Evolutionary conservation across 495 filamentous ascomycete genomes (phyloP).

Genomic region (Niebla homalea): DNA sequence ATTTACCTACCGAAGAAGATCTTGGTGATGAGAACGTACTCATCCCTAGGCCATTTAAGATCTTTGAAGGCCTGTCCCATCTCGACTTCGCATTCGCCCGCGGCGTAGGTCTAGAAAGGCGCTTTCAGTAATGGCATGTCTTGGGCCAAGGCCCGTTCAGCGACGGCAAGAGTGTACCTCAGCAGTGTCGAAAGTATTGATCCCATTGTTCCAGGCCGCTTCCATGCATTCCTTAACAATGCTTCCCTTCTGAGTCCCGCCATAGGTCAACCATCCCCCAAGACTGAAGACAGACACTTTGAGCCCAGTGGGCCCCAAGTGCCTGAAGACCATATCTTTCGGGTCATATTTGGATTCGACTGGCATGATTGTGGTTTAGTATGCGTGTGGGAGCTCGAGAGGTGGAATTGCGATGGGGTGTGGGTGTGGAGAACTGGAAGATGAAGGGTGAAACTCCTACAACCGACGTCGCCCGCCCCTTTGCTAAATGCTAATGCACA

Average conservation of each 20-base stretch:
- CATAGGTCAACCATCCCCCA: slow-evolving; percentile 46
- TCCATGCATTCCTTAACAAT: slow-evolving; percentile 63
- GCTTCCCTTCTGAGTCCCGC: slow-evolving; percentile 30
- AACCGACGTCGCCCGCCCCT: too few relatives aligned
- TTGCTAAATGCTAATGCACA: too few relatives aligned
- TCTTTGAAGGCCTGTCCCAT: slow-evolving; percentile 59
- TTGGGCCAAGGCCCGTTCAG: neutral
- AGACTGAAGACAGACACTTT: slow-evolving; percentile 64
- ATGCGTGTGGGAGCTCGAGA: neutral
- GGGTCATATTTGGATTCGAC: slow-evolving; percentile 14
- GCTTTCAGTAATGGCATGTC: neutral
- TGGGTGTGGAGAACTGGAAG: too few relatives aligned
- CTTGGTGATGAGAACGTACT: slow-evolving; percentile 32
- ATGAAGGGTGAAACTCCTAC: too few relatives aligned
- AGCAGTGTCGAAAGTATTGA: slow-evolving; percentile 58
- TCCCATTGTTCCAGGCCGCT: slow-evolving; percentile 58
- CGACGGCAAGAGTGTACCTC: slow-evolving; percentile 31
- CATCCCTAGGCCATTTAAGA: slow-evolving; percentile 18
- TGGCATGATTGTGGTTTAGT: neutral
- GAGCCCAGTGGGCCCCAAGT: slow-evolving; percentile 60
- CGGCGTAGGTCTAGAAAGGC: slow-evolving; percentile 49
- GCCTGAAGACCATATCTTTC: slow-evolving; percentile 29
- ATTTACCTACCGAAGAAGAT: slow-evolving; percentile 53
- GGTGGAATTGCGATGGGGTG: neutral
- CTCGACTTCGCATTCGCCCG: slow-evolving; percentile 56